Conservation (phyloP, 208 protist species). For the Strigomonas galati region DNA sequence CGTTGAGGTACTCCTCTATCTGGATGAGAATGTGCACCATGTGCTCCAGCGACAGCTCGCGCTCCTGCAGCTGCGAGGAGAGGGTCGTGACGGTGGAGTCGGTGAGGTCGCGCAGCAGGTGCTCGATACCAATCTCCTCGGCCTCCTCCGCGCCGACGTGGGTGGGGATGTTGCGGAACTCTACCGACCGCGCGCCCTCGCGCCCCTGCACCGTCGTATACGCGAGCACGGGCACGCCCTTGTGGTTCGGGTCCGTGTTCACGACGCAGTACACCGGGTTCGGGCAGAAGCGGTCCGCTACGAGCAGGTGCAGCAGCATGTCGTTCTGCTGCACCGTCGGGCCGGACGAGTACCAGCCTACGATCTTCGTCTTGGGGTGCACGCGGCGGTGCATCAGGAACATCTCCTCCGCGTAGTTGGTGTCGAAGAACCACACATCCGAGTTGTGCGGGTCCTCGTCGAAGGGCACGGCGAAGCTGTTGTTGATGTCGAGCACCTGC, state of each 20-base stretch:
- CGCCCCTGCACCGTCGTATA: conserved; percentile 88
- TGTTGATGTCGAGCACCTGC: conserved; percentile 92
- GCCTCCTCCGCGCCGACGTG: conserved; percentile 96
- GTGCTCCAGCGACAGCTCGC: conserved; percentile 92
- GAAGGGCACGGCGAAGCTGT: conserved; percentile 99
- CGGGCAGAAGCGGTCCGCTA: conserved; percentile 89
- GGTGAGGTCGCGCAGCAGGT: conserved; percentile 98
- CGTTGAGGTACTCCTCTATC: conserved; percentile 90
- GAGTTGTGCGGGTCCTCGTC: conserved; percentile 98
- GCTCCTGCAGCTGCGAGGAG: conserved; percentile 92
- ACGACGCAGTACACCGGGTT: conserved; percentile 93
- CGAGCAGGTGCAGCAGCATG: conserved; percentile 97
- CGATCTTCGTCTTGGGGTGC: conserved; percentile 96
- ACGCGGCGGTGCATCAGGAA: conserved; percentile 99
- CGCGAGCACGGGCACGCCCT: conserved; percentile 84
- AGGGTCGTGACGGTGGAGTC: conserved; percentile 96
- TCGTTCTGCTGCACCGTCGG: conserved; percentile 95
- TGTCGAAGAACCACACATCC: conserved; percentile 99
- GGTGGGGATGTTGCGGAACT: conserved; percentile 90
- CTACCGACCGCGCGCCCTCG: conserved; percentile 68
- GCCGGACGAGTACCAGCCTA: conserved; percentile 99
- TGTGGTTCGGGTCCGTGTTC: conserved; percentile 86
- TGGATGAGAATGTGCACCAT: conserved; percentile 85
- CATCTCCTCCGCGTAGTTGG: conserved; percentile 96
- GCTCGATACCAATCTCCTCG: conserved; percentile 99